A percentile compares a stretch with the other conserved stretches of the same genome.
Conservation (phyloP, 345 rosid species). For the Aquilaria sinensis region DNA sequence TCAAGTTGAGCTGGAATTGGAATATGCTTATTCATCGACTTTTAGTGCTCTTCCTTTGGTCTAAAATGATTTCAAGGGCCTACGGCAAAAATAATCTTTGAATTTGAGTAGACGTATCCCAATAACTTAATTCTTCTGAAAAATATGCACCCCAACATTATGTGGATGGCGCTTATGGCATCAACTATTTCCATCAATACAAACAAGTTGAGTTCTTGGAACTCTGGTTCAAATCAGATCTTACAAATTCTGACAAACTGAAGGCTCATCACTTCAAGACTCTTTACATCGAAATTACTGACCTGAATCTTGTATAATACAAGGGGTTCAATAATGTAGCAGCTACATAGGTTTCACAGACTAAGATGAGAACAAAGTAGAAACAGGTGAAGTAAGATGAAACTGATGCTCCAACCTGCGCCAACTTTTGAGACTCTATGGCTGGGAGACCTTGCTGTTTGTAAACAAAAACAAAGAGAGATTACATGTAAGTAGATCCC, state of each 20-base stretch:
- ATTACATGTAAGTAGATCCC: not conserved
- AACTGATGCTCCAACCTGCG: conserved; percentile 22
- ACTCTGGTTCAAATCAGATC: not conserved
- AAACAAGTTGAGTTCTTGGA: not conserved
- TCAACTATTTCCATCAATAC: not conserved
- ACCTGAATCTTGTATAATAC: not conserved
- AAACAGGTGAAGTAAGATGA: conserved; percentile 22
- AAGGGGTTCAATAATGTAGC: not conserved
- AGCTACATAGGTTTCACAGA: conserved; percentile 3
- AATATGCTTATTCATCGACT: no score
- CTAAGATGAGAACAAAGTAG: conserved; percentile 31
- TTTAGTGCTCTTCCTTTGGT: no score
- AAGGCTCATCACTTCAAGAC: not conserved
- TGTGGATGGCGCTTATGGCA: not conserved
- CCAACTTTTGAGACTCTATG: conserved; percentile 24
- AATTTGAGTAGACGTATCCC: no score
- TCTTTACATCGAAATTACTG: not conserved
- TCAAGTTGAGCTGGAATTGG: no score
- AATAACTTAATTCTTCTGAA: no score
- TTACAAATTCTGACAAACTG: not conserved
- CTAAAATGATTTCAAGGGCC: no score
- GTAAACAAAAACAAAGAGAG: conserved; percentile 6
- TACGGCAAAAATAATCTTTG: no score
- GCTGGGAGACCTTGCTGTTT: conserved; percentile 27
- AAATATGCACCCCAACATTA: no score